Conservation (phyloP, 2,329 filamentous ascomycete species). For the Aspergillus niger region DNA sequence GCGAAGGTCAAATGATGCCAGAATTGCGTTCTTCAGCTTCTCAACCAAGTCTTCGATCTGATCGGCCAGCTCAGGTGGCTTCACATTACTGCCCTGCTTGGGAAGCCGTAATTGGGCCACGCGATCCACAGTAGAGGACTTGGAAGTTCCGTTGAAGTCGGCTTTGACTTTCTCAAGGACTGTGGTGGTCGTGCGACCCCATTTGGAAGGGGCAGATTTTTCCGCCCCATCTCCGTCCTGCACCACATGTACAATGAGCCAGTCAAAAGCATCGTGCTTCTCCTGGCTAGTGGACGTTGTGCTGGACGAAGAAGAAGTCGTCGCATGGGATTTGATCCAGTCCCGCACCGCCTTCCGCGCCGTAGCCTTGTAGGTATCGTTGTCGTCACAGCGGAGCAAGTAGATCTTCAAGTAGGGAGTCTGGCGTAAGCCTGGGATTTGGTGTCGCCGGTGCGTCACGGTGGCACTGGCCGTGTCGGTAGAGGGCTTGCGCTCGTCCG, state of each 20-base stretch:
- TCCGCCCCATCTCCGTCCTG: slow-evolving; percentile 73
- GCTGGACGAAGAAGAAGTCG: slow-evolving; percentile 54
- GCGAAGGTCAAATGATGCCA: slow-evolving; percentile 85
- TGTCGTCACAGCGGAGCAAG: slow-evolving; percentile 90
- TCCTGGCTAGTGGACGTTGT: slow-evolving; percentile 67
- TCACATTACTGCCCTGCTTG: slow-evolving; percentile 53
- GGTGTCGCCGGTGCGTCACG: slow-evolving; percentile 69
- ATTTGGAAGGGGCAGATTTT: slow-evolving; percentile 68
- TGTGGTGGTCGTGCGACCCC: slow-evolving; percentile 76
- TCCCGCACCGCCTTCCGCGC: slow-evolving; percentile 79
- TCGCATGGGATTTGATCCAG: slow-evolving; percentile 81
- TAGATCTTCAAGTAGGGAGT: slow-evolving; percentile 94
- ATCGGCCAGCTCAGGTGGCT: slow-evolving; percentile 76
- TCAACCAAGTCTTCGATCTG: slow-evolving; percentile 82
- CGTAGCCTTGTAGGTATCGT: slow-evolving; percentile 83
- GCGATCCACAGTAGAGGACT: slow-evolving; percentile 71
- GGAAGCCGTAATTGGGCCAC: slow-evolving; percentile 81
- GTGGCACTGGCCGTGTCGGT: slow-evolving; percentile 40
- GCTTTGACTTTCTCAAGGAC: slow-evolving; percentile 85
- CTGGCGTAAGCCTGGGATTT: slow-evolving; percentile 88
- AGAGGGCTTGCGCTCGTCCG: slow-evolving; percentile 37
- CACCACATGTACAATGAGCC: slow-evolving; percentile 90
- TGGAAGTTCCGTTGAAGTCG: slow-evolving; percentile 82
- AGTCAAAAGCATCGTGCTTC: slow-evolving; percentile 95
- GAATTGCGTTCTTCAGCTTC: slow-evolving; percentile 83